Conservation (phyloP, 345 rosid species). For the Eucalyptus leucophloia region DNA sequence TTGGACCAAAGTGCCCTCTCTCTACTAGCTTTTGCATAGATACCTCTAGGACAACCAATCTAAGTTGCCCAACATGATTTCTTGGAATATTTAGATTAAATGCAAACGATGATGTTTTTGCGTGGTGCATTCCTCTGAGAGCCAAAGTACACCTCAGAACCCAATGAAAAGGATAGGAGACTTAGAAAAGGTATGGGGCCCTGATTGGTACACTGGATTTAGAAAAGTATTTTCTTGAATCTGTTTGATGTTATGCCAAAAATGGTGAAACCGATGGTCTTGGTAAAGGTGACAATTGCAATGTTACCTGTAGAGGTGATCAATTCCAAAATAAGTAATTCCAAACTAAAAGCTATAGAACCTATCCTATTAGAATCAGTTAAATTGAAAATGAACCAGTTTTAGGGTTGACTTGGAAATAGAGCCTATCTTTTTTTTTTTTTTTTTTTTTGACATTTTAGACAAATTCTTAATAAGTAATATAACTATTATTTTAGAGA, state of each 20-base stretch:
- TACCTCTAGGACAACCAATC: background rate
- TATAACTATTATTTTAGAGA: background rate
- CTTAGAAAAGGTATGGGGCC: background rate
- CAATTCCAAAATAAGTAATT: background rate
- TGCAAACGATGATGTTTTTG: background rate
- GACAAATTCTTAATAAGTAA: background rate
- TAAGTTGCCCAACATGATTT: background rate
- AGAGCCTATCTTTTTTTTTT: background rate
- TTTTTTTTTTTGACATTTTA: background rate
- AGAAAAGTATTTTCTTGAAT: background rate
- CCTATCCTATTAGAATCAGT: fast-evolving
- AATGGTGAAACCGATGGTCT: background rate
- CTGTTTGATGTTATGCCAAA: background rate
- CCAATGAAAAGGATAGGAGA: background rate
- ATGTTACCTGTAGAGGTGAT: background rate
- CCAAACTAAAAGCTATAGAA: fast-evolving
- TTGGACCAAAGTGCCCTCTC: background rate
- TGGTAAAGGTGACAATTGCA: background rate
- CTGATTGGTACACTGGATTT: background rate
- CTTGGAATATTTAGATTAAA: background rate
- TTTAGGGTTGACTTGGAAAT: background rate
- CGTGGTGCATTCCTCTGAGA: background rate
- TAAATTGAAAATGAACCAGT: background rate
- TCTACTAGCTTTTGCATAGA: background rate
- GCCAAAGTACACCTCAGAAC: background rate